phyloP scores from a whole-genome alignment of 2,329 filamentous ascomycete species.

The Chaetomiaceae sp. region DNA sequence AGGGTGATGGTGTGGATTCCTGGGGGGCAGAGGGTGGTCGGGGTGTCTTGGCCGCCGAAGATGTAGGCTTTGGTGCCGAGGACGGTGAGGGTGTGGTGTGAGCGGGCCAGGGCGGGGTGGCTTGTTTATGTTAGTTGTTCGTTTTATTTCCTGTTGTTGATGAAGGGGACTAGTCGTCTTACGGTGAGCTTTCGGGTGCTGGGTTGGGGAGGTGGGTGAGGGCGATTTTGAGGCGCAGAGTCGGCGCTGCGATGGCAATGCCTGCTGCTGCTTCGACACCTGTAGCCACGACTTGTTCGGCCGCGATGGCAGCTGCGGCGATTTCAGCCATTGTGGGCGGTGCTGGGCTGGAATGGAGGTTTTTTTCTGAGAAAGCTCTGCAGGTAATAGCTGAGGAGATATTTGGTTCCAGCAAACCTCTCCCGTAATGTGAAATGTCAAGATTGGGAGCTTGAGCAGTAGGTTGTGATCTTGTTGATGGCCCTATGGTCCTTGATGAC shows the following conservation, averaged over 20 bases:
- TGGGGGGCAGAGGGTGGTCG: conserved; percentile 41
- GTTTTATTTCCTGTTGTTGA: too few species aligned
- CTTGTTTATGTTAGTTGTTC: conserved; percentile 19
- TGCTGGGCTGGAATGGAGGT: neutral
- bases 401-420: too few species aligned
- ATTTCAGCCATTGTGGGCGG: conserved; percentile 34
- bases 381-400: too few species aligned
- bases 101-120: conserved; percentile 38
- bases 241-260: conserved; percentile 45
- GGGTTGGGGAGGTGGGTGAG: conserved; percentile 43
- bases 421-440: too few species aligned
- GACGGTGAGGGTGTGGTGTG: conserved; percentile 47
- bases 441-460: too few species aligned
- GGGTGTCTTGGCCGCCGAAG: conserved; percentile 17
- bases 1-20: conserved; percentile 49
- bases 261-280: conserved; percentile 37
- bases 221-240: conserved; percentile 46
- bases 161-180: neutral
- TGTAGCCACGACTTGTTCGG: conserved; percentile 39
- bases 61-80: conserved; percentile 42
- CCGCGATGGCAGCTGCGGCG: conserved; percentile 35
- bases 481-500: too few species aligned
- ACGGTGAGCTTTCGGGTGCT: conserved; percentile 30
- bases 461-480: too few species aligned
- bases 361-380: too few species aligned